These are phyloP conservation scores for Trichosporon inkin DNA, from an alignment of 1,284 basidiomycete genomes.

Conservation along the genomic window DNA sequence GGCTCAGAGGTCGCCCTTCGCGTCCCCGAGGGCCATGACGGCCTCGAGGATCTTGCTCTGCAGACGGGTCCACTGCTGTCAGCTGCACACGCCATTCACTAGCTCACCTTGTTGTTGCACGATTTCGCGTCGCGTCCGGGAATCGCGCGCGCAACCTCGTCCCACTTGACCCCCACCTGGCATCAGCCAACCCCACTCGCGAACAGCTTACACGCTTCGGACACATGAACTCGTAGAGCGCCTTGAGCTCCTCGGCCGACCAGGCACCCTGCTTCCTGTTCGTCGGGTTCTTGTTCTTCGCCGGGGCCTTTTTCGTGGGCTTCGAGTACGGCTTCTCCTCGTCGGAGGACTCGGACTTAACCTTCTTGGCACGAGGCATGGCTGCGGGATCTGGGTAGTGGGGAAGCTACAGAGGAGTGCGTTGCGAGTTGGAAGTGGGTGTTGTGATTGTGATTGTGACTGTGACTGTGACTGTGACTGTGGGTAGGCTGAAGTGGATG, in stretches of 20 bases:
- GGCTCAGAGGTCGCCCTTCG: neutral
- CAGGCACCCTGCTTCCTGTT: constrained; percentile 30
- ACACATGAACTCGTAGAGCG: constrained; percentile 30
- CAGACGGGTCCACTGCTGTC: constrained; percentile 30
- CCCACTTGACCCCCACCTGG: constrained; percentile 32
- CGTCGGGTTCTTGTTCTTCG: constrained; percentile 9
- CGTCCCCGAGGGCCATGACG: constrained; percentile 27
- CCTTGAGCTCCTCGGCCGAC: constrained; percentile 29
- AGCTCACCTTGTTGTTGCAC: constrained; percentile 32
- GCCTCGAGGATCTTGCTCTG: constrained; percentile 32
- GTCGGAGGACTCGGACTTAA: neutral
- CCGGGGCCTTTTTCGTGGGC: constrained; percentile 7
- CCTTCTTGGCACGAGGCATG: neutral
- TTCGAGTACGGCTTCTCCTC: constrained; percentile 3
- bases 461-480: neutral
- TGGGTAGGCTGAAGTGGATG: neutral
- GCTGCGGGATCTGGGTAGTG: neutral
- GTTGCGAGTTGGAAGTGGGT: neutral
- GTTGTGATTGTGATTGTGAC: neutral
- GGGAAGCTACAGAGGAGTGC: neutral
- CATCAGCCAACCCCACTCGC: neutral
- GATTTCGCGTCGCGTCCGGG: constrained; percentile 29
- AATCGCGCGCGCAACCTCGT: constrained; percentile 26
- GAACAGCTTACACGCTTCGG: constrained; percentile 25
- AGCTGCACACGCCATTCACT: neutral